Percentiles rank a stretch among this genome's conserved stretches.
phyloP scores from a whole-genome alignment of 2,329 filamentous ascomycete genomes.

The Plenodomus biglobosus region DNA sequence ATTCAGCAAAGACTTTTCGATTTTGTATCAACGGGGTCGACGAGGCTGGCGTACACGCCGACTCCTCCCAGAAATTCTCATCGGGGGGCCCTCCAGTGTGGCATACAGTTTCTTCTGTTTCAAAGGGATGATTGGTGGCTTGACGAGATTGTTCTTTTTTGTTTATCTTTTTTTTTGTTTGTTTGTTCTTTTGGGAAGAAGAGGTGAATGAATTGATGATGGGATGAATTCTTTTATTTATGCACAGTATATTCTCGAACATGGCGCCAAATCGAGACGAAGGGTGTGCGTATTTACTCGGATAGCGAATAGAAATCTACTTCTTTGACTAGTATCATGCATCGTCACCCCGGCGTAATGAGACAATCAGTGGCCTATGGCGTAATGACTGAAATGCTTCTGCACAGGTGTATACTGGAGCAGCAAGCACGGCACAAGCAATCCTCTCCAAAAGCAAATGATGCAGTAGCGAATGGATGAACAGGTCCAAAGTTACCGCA shows the following conservation, averaged over 20 bases:
- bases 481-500: too few relatives aligned
- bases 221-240: conserved; percentile 6
- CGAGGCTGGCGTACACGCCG: not conserved
- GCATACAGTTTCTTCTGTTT: conserved; percentile 1
- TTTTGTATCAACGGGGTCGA: not conserved
- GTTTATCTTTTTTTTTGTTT: too few relatives aligned
- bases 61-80: not conserved
- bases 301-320: not conserved
- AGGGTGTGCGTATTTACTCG: not conserved
- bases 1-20: not conserved
- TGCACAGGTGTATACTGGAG: too few relatives aligned
- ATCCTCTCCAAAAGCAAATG: too few relatives aligned
- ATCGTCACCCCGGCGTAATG: too few relatives aligned
- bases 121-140: not conserved
- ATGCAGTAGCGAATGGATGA: too few relatives aligned
- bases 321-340: not conserved
- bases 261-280: not conserved
- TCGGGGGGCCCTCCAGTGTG: not conserved
- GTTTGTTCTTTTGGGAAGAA: conserved; percentile 1
- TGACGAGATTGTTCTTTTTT: not conserved
- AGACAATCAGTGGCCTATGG: too few relatives aligned
- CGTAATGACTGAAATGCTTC: too few relatives aligned
- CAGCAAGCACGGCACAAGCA: too few relatives aligned
- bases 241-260: not conserved
- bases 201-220: conserved; percentile 3